Percentiles rank a stretch among this genome's conserved stretches.
These are phyloP conservation scores for Selaginella tamariscina DNA, from an alignment of 75 land plant species.

Conservation along the genomic window DNA sequence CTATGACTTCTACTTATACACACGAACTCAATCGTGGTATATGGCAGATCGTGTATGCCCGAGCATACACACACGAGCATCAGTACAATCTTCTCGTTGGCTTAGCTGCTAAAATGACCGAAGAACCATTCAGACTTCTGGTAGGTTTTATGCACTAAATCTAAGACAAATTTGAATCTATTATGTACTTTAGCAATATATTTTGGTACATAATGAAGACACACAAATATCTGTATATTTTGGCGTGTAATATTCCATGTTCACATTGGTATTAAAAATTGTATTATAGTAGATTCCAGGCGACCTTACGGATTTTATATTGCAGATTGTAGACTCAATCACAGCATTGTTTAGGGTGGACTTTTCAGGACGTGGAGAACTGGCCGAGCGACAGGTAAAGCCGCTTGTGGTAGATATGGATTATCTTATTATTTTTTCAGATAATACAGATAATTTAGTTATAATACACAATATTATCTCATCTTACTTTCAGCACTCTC, in stretches of 20 bases:
- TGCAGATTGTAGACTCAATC: conserved; percentile 76
- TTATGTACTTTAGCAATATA: neutral
- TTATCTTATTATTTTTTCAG: neutral
- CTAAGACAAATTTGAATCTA: neutral
- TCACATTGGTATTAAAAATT: too few relatives aligned
- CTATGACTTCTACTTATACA: neutral
- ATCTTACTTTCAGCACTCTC: too few relatives aligned
- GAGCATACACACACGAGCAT: conserved; percentile 96
- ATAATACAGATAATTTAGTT: too few relatives aligned
- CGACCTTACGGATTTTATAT: too few relatives aligned
- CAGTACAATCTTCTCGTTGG: conserved; percentile 72
- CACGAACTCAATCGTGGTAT: too few relatives aligned
- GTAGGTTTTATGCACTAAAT: conserved; percentile 40
- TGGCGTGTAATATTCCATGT: too few relatives aligned
- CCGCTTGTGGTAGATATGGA: neutral
- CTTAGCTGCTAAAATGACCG: conserved; percentile 87
- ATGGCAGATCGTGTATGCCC: conserved; percentile 88
- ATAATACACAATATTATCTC: too few relatives aligned
- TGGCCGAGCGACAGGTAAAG: conserved; percentile 89
- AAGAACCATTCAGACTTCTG: conserved; percentile 95
- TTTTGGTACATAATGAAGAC: too few relatives aligned
- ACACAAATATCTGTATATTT: too few relatives aligned
- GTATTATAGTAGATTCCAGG: too few relatives aligned
- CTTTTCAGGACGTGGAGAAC: conserved; percentile 92
- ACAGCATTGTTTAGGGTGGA: conserved; percentile 92